Base-by-base conservation (phyloP, 495 filamentous ascomycete genomes). In the Penicillium angulare region DNA sequence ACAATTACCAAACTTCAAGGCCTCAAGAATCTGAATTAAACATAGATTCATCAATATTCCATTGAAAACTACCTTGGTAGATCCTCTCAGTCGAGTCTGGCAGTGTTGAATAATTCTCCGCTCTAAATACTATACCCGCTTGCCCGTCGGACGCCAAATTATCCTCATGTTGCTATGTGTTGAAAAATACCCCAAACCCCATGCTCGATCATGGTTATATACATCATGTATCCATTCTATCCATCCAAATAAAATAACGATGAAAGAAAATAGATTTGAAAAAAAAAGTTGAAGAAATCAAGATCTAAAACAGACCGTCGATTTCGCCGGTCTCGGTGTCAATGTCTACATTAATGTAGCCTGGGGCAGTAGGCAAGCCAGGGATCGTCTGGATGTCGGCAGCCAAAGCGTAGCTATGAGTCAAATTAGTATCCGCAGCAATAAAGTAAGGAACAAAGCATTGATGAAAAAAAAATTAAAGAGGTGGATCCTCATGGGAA, bases 331-430 rank as follows among this genome's bases (percentile, higher is more conserved):
- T 97, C 71, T 93, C 90, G 5, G 82, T 69, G 61, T 98, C 89
- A 43, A 98, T 87, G 57, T 98, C 93, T 13, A 96, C 92, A 59
- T 98, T 97, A 40, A 98, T 70, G 65, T 97, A 98, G 9, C 93
- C 93, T 13, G 93, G 93, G 15, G 92, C 92, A 16, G 93, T 98
- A 20, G 93, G 93, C 58, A 98, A 69, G 27, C 93, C 93, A 17
- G 93, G 93, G 61, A 98, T 98, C 2, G 93, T 98, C 74, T 97
- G 93, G 56, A 98, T 97, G 64, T 97, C 92, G 9, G 93, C 93
- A 39, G 93, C 93, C 57, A 97, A 77, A 10, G 93, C 93, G 59
- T 96, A 98, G 47, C 87, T 87, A 59, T 39, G 20, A 23, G 16
- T 34, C 3, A 49, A 40, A 33, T 62, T 52, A 58, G 44, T 47